A percentile compares a stretch with the other conserved stretches of the same genome.
phyloP scores from a whole-genome alignment of 306 rosid species.

The Ochetophila trinervis region DNA sequence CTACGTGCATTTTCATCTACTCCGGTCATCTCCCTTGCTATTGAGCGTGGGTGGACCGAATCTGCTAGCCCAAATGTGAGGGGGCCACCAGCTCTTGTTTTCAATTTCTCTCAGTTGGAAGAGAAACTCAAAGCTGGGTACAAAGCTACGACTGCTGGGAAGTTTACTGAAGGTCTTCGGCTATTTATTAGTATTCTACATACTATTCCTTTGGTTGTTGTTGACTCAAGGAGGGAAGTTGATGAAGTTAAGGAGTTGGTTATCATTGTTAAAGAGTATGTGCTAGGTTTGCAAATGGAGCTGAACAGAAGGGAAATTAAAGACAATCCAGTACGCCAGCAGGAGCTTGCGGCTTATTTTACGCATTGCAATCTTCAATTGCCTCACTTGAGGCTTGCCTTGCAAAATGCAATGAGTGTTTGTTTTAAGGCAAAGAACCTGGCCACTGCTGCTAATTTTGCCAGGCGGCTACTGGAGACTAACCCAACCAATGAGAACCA shows the following conservation, averaged over 20 bases:
- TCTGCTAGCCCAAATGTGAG: constrained; percentile 77
- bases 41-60: constrained; percentile 87
- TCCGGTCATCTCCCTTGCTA: constrained; percentile 68
- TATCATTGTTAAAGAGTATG: constrained; percentile 78
- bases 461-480: constrained; percentile 82
- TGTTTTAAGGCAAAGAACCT: constrained; percentile 85
- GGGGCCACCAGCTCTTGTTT: constrained; percentile 74
- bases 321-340: constrained; percentile 68
- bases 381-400: constrained; percentile 88
- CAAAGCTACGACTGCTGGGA: constrained; percentile 78
- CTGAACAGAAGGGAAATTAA: constrained; percentile 70
- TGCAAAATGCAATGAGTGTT: constrained; percentile 63
- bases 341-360: constrained; percentile 95
- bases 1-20: constrained; percentile 74
- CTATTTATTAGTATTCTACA: constrained; percentile 66
- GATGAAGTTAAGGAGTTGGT: constrained; percentile 90
- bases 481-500: constrained; percentile 78
- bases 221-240: constrained; percentile 88
- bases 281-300: constrained; percentile 75
- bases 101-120: constrained; percentile 69
- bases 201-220: constrained; percentile 76
- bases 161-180: constrained; percentile 67
- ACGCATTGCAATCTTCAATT: constrained; percentile 90
- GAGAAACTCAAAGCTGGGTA: constrained; percentile 90
- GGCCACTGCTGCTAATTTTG: constrained; percentile 78